Base-by-base conservation (phyloP, 2,329 filamentous ascomycete species). In the Diaporthe citriasiana region DNA sequence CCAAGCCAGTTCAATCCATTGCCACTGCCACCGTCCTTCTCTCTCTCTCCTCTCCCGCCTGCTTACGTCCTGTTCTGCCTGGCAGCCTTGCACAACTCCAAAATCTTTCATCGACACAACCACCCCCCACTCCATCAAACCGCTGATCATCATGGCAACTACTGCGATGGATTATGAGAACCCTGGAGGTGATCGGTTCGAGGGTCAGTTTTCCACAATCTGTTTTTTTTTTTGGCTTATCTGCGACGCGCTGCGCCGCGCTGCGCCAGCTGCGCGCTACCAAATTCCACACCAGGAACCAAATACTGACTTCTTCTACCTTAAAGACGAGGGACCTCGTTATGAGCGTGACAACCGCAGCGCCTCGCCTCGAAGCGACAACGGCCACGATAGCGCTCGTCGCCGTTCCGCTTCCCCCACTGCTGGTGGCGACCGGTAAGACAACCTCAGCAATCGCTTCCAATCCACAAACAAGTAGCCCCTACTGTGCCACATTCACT, bases 161-260 rank as follows among this genome's bases (percentile, higher is more conserved):
- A 90, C 89, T 55, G 89, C 90, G 77, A 93, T 93, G 91, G 91
- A 93, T 81, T 93, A 93, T 83, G 91, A 93, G 83, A 89, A 89
- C 81, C 89, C 90, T 77, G 92, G 91, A 79, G 90, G 90, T 80
- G 89, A 92, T 82, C 90, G 89, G 76, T 92, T 91, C 78, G 91
- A 93, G 80, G 91, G 91, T 93, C 85, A 79, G 86, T 80, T 56
- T 72, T 50, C 22, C 22, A 50, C 4, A 25, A 33, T 30, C 56
- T 57, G 19, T 57, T 69, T 40, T 76, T 47, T 70, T 71, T 77
- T 59, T 17, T 15, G 6, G 25, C 30, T 50, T 17, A 59, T 38
- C 73, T 73, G 56, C 50, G 55, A 45, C 47, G 38, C 27, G 40
- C 66, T 65, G 60, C 55, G 47, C 13, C 56, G 38, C 27, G 45